phyloP scores from a whole-genome alignment of 257 asterid species.

The Solanum appendiculatum region DNA sequence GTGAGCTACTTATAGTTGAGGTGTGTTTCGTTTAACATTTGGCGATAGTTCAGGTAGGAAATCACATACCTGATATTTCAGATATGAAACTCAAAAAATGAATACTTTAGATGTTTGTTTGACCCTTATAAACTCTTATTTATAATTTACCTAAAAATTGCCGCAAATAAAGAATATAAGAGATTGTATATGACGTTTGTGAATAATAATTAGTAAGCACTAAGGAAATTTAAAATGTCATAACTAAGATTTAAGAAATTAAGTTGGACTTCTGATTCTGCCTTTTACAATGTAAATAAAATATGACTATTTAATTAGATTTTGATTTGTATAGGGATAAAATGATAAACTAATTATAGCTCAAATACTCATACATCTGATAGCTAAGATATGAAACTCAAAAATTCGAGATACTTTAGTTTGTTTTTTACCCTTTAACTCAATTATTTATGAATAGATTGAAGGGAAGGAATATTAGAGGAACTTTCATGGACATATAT shows the following conservation, averaged over 20 bases:
- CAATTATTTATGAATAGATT: background rate
- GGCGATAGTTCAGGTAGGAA: background rate
- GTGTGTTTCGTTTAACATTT: background rate
- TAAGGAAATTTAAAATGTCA: too few relatives aligned
- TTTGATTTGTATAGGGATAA: too few relatives aligned
- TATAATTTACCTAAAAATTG: too few relatives aligned
- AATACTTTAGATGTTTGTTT: too few relatives aligned
- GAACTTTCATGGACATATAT: constrained; percentile 6
- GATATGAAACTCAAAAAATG: background rate
- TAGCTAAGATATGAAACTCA: background rate
- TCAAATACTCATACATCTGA: too few relatives aligned
- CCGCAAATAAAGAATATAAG: background rate
- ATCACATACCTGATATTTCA: background rate
- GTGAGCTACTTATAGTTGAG: background rate
- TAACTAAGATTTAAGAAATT: background rate
- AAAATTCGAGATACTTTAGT: background rate
- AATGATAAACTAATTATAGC: too few relatives aligned
- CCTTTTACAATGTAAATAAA: too few relatives aligned
- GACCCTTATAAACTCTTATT: background rate
- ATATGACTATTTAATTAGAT: too few relatives aligned
- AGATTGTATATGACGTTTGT: background rate
- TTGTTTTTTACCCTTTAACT: background rate
- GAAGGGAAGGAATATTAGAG: background rate
- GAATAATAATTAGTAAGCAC: background rate
- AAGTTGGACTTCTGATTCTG: background rate